phyloP scores from a whole-genome alignment of 2,329 filamentous ascomycete genomes.

The Thielaviopsis punctulata region DNA sequence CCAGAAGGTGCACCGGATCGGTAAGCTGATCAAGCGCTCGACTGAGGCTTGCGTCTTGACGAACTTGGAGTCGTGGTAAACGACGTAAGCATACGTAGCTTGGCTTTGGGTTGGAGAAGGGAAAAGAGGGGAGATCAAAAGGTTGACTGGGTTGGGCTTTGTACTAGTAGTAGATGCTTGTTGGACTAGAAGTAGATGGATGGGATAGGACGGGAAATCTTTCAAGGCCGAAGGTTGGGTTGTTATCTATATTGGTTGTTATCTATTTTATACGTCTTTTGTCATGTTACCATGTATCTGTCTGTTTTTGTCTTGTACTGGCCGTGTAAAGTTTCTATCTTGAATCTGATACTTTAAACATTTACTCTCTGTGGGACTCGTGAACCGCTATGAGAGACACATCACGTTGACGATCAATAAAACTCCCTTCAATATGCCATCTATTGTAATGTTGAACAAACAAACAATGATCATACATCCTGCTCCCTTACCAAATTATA shows the following conservation, averaged over 20 bases:
- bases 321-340: background rate
- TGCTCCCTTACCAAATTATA: background rate
- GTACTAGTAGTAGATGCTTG: too few relatives aligned
- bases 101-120: background rate
- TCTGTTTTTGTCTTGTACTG: background rate
- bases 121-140: background rate
- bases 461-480: background rate
- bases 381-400: too few relatives aligned
- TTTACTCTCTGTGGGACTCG: too few relatives aligned
- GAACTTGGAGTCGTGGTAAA: constrained; percentile 12
- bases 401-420: too few relatives aligned
- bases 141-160: background rate
- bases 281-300: too few relatives aligned
- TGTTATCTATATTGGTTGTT: background rate
- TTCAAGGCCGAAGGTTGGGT: background rate
- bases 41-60: constrained; percentile 15
- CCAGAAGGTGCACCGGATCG: constrained; percentile 64
- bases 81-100: background rate
- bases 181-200: too few relatives aligned
- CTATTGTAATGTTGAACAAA: background rate
- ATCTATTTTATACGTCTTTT: background rate
- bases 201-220: background rate
- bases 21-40: constrained; percentile 45
- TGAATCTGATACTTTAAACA: background rate
- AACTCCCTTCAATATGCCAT: background rate